A percentile compares a stretch with the other conserved stretches of the same genome.
phyloP scores from a whole-genome alignment of 2,329 filamentous ascomycete species.

The Phialocephala subalpina region DNA sequence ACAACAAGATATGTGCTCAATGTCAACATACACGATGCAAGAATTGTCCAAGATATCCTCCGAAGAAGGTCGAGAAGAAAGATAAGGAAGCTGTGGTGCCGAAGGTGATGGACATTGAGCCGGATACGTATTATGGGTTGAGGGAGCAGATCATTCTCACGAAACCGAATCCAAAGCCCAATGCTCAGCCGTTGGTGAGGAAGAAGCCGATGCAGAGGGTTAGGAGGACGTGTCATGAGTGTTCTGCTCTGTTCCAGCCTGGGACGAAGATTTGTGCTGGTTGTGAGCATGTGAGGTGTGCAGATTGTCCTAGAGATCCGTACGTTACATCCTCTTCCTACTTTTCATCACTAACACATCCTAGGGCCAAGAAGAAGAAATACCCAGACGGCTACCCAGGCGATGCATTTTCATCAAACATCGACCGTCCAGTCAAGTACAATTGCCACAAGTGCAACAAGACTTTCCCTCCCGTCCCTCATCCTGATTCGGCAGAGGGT shows the following conservation, averaged over 20 bases:
- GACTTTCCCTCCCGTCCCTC: constrained; percentile 55
- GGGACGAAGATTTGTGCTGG: constrained; percentile 65
- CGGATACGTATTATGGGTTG: constrained; percentile 34
- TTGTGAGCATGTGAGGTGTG: constrained; percentile 80
- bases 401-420: constrained; percentile 53
- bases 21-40: constrained; percentile 85
- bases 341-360: constrained; percentile 25
- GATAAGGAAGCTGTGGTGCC: constrained; percentile 53
- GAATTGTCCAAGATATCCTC: constrained; percentile 78
- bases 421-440: constrained; percentile 54
- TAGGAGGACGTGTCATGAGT: constrained; percentile 79
- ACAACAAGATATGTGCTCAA: constrained; percentile 74
- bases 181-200: constrained; percentile 75
- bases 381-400: constrained; percentile 76
- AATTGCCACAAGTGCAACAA: constrained; percentile 70
- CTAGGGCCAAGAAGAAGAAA: constrained; percentile 70
- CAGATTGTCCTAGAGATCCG: constrained; percentile 82
- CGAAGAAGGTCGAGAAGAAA: constrained; percentile 59
- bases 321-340: constrained; percentile 54
- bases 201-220: constrained; percentile 77
- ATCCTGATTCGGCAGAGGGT: constrained; percentile 29
- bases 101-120: constrained; percentile 36
- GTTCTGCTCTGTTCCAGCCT: constrained; percentile 66
- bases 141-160: constrained; percentile 62
- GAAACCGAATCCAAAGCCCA: constrained; percentile 66